Evolutionary conservation across 2,329 filamentous ascomycete species (phyloP), one percentile per base, ranked within the genome.

Genomic region (Alternaria brassicicola): DNA sequence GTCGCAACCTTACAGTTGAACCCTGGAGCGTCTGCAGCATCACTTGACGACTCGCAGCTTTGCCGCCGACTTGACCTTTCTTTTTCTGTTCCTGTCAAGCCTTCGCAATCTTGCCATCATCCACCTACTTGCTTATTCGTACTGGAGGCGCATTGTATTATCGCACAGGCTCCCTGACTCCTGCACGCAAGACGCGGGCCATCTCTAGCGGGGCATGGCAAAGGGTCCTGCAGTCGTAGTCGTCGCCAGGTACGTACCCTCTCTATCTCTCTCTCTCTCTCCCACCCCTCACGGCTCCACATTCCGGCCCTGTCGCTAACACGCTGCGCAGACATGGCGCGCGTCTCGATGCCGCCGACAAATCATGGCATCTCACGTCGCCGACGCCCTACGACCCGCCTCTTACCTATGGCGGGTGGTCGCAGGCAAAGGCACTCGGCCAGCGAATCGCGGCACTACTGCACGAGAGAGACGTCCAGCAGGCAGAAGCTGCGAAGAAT

Each of bases 381-480:
- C 91, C 93, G 1, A 93, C 92, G 6, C 95, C 95, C 2, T 99
- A 98, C 82, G 94, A 99, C 66, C 92, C 95, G 65, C 95, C 95
- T 48, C 84, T 99, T 57, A 97, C 93, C 3, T 98, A 97, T 74
- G 91, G 92, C 67, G 95, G 95, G 64, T 97, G 95, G 90, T 86
- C 89, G 13, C 95, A 98, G 78, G 89, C 91, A 52, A 88, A 90
- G 68, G 87, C 89, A 5, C 85, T 97, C 23, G 95, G 95, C 15
- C 84, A 88, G 61, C 88, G 92, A 60, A 97, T 99, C 62, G 90
- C 87, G n/a, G 88, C 84, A 67, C 86, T 97, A 28, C 76, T 90
- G 15, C 76, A 84, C 55, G 78, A 80, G 36, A 77, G 82, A 26
- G 83, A 84, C 66, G 76, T 72, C 50, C 73, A 76, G 25, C 81